phyloP scores from a whole-genome alignment of 352 stramenopile species.

The Phytophthora litchii region DNA sequence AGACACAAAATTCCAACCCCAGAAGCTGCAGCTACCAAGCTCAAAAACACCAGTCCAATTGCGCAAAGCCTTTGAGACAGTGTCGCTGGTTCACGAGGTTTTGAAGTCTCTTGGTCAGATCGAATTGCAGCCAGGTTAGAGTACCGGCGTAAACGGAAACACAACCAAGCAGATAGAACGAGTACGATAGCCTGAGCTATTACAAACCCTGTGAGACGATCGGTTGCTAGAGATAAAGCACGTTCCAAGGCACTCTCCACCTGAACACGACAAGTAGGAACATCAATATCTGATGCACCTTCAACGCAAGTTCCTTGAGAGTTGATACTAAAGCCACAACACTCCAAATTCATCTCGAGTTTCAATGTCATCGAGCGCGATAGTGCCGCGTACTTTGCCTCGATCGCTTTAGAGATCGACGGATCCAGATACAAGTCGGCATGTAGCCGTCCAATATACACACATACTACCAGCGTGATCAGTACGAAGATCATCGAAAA shows the following conservation, averaged over 20 bases:
- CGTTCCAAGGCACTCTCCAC: slow-evolving; percentile 20
- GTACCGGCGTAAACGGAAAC: slow-evolving; percentile 36
- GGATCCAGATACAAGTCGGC: slow-evolving; percentile 45
- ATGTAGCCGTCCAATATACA: slow-evolving; percentile 38
- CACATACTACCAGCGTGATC: slow-evolving; percentile 30
- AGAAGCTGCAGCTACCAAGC: slow-evolving; percentile 23
- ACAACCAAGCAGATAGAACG: slow-evolving; percentile 25
- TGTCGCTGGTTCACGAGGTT: slow-evolving; percentile 5
- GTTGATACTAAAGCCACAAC: slow-evolving; percentile 47
- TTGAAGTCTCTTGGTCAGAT: neutral
- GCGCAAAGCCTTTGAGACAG: slow-evolving; percentile 15
- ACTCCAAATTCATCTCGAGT: slow-evolving; percentile 53
- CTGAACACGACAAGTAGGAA: slow-evolving; percentile 38
- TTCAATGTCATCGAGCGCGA: slow-evolving; percentile 18
- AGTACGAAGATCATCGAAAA: slow-evolving; percentile 41
- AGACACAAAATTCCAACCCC: slow-evolving; percentile 46
- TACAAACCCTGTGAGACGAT: slow-evolving; percentile 24
- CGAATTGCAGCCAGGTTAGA: slow-evolving; percentile 11
- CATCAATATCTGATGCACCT: neutral
- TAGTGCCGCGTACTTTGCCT: slow-evolving; percentile 40
- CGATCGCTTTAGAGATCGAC: slow-evolving; percentile 34
- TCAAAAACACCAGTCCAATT: slow-evolving; percentile 22
- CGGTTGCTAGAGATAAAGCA: slow-evolving; percentile 21
- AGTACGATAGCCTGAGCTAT: slow-evolving; percentile 28
- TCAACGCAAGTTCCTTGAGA: slow-evolving; percentile 42